Percentiles rank a stretch among this genome's conserved stretches.
phyloP scores from a whole-genome alignment of 805 yeast species.

The Barnettozyma pratensis region DNA sequence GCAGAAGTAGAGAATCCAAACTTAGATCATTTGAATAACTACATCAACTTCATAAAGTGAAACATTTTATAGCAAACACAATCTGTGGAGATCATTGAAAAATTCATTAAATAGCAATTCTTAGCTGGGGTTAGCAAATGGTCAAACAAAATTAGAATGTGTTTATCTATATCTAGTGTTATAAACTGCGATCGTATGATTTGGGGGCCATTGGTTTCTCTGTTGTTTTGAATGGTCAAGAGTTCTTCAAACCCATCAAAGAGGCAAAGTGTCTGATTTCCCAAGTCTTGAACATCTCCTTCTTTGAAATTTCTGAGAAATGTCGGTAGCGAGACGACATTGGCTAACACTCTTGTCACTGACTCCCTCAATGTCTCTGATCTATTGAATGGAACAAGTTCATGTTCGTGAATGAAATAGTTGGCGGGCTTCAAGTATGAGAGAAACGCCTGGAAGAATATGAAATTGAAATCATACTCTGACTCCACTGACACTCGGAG shows the following conservation, averaged over 20 bases:
- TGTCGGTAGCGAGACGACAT: conserved; percentile 11
- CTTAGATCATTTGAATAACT: not conserved
- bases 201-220: not conserved
- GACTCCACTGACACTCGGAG: conserved; percentile 13
- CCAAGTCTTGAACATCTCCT: conserved; percentile 3
- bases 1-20: not conserved
- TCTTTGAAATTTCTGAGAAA: conserved; percentile 11
- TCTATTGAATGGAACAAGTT: conserved; percentile 4
- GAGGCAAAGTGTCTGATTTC: conserved; percentile 2
- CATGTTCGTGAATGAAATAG: conserved; percentile 14
- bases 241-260: conserved; percentile 6
- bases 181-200: not conserved
- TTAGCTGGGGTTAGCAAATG: too few species aligned
- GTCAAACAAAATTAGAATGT: too few species aligned
- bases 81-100: not conserved
- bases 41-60: not conserved
- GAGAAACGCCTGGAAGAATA: conserved; percentile 10
- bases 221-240: conserved; percentile 1
- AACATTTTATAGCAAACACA: not conserved
- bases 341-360: conserved; percentile 13
- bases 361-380: conserved; percentile 11
- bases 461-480: conserved; percentile 13
- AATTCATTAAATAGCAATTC: not conserved
- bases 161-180: not conserved
- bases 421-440: conserved; percentile 17